Evolutionary conservation across 2,329 filamentous ascomycete species (phyloP), one percentile per base, ranked within the genome.

Genomic region (Didymella sp.): DNA sequence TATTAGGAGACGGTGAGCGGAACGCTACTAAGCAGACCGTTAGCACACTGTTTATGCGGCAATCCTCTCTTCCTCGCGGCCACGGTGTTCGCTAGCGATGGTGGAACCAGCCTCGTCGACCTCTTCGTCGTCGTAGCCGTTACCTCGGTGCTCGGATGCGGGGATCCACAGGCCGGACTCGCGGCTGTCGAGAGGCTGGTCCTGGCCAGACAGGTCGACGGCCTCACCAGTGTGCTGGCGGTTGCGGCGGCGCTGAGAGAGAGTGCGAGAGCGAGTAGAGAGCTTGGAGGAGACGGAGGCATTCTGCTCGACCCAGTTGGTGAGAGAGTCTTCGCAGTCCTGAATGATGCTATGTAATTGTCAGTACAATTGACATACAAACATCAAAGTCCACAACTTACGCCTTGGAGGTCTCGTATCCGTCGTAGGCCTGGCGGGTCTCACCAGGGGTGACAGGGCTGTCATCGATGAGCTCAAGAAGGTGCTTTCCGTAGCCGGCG

Each of bases 361-460:
- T 76, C 56, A 74, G 69, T 37, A 30, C 1, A 15, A 6, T 21
- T 47, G 24, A 13, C 4, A 4, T 17, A 3, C 15, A 21, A n/a
- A 24, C 6, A 28, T 22, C 42, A 5, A 9, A 24, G 2, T 33
- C 7, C 9, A 28, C n/a, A 9, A 12, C 78, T 58, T 78, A 82
- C 80, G 86, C 94, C 81, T 97, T 98, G 85, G 91, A 96, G 61
- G 93, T 93, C 77, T 99, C 95, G 76, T 99, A 99, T 61, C 95
- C 95, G 73, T 99, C 95, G 74, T 99, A 99, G 1, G 95, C 93
- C 50, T 91, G 87, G 63, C 95, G 90, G 19, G 94, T 98, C 84
- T 99, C 95, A 68, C 95, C 95, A 22, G 95, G 95, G 6, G 95
- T 99, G 52, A 99, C 95, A 2, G 95, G 95, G 6, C 91, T 96